Evolutionary conservation across 176 grass and related monocot genomes (phyloP).

Genomic region (Oryza meyeriana): DNA sequence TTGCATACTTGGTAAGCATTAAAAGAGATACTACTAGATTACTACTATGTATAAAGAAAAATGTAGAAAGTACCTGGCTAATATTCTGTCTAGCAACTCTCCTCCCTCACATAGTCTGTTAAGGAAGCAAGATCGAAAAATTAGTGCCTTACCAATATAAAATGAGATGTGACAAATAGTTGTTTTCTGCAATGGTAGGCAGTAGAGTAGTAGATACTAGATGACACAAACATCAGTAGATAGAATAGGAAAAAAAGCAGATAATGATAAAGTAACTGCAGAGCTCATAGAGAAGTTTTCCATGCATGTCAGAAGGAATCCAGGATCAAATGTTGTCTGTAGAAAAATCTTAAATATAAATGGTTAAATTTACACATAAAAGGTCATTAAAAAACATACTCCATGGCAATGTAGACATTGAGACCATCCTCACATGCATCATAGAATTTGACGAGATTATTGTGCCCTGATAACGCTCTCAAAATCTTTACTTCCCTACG

Average conservation of each 20-base stretch:
- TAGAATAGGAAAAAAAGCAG: constrained; percentile 4
- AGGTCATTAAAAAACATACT: constrained; percentile 75
- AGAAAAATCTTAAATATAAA: constrained; percentile 22
- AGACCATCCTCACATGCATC: constrained; percentile 99
- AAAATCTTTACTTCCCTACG: constrained; percentile 97
- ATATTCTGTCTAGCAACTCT: constrained; percentile 95
- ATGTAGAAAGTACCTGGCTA: constrained; percentile 67
- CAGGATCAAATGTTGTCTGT: constrained; percentile 5
- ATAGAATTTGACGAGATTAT: constrained; percentile 97
- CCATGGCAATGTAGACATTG: constrained; percentile 99
- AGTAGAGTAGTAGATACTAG: constrained; percentile 6
- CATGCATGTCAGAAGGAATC: neutral
- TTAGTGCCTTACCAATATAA: neutral
- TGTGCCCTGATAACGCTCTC: constrained; percentile 96
- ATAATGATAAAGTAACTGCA: neutral
- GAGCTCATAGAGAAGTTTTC: neutral
- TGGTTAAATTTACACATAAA: constrained; percentile 17
- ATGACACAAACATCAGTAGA: constrained; percentile 8
- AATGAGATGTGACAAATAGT: constrained; percentile 8
- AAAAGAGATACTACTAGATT: constrained; percentile 20
- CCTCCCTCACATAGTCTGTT: constrained; percentile 97
- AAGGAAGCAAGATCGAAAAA: constrained; percentile 29
- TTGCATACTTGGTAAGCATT: constrained; percentile 33
- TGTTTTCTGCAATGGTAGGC: neutral
- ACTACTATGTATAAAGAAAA: constrained; percentile 19